Evolutionary conservation across 1,284 basidiomycete species (phyloP), one percentile per base, ranked within the genome.

Genomic region (Pascua sp.): DNA sequence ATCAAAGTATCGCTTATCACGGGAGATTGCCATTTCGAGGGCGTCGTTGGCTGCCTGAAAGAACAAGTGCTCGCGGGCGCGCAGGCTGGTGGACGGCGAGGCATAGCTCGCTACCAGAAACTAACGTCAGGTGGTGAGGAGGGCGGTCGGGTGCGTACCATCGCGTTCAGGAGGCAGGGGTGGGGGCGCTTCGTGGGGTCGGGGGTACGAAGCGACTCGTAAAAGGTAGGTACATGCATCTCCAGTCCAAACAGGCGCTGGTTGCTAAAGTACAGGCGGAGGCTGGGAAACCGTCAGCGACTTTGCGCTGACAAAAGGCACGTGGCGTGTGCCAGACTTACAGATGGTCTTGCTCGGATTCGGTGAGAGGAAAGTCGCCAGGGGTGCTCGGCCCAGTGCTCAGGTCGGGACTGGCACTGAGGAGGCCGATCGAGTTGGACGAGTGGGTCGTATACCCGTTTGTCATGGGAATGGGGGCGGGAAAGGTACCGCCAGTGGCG

Each of bases 181-280:
- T 66, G 65, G 18, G 65, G 65, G 15, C 59, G 44, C n/a, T 53
- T 38, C 1, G 36, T 13, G n/a, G 59, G 54, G 40, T 66, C 59
- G 2, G 48, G 18, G 8, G 54, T 55, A n/a, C 49, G 49, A 2
- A 64, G 50, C 11, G 48, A 38, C 11, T 37, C 42, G 37, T 58
- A 62, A 49, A 66, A 64, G 4, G 60, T 60, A 5, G 60, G 47
- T 40, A 64, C 54, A 53, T 64, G 62, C 53, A 64, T 60, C 38
- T 66, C 58, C 5, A 62, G 40, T 10, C 62, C 59, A 42, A 61
- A 66, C n/a, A 59, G 41, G 17, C 59, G 53, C 45, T 59, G 57
- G 40, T 60, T 47, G 43, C 56, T 59, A 39, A 66, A 66, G 57
- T 60, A 66, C 13, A 66, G 59, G 41, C 61, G 53, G 1, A 62